Percentiles rank a stretch among this genome's conserved stretches.
These are phyloP conservation scores for Purpureocillium lavendulum DNA, from an alignment of 2,329 filamentous ascomycete species.

Conservation along the genomic window DNA sequence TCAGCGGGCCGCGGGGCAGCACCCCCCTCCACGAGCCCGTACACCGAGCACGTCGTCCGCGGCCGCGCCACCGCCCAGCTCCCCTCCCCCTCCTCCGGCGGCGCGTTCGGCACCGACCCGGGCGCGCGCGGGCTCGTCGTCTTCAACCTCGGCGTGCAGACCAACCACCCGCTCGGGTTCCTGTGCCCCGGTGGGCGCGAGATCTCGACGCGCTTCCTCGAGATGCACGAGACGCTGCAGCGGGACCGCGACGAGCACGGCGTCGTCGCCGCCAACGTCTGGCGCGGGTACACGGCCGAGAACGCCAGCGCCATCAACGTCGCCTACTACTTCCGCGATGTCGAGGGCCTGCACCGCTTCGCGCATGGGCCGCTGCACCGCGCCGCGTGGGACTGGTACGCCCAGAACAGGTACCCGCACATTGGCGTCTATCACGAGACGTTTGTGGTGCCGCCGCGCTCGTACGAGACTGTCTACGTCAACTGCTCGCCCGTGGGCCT, in stretches of 20 bases:
- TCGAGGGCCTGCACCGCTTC: slow-evolving; percentile 41
- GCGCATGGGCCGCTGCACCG: slow-evolving; percentile 41
- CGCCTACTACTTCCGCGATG: slow-evolving; percentile 41
- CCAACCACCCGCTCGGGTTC: slow-evolving; percentile 40
- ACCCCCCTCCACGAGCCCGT: slow-evolving; percentile 12
- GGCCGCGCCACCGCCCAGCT: slow-evolving; percentile 25
- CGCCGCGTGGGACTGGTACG: slow-evolving; percentile 41
- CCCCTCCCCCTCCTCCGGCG: slow-evolving; percentile 12
- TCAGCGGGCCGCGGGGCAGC: no score
- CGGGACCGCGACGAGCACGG: slow-evolving; percentile 33
- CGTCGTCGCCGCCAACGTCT: slow-evolving; percentile 34
- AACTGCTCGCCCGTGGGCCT: slow-evolving; percentile 31
- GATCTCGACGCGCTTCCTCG: slow-evolving; percentile 26
- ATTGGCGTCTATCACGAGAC: slow-evolving; percentile 48
- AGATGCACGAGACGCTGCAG: slow-evolving; percentile 27
- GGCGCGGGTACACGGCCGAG: slow-evolving; percentile 25
- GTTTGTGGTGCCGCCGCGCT: slow-evolving; percentile 32
- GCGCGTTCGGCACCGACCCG: slow-evolving; percentile 18
- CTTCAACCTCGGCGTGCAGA: slow-evolving; percentile 35
- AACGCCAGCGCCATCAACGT: slow-evolving; percentile 32
- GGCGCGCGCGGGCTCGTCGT: slow-evolving; percentile 25
- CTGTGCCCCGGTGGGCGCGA: slow-evolving; percentile 34
- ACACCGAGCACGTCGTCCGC: slow-evolving; percentile 16
- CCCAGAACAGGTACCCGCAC: slow-evolving; percentile 24
- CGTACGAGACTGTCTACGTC: slow-evolving; percentile 44